A percentile compares a stretch with the other conserved stretches of the same genome.
phyloP scores from a whole-genome alignment of 106 monocot genomes.

The Dendrobium chrysotoxum region DNA sequence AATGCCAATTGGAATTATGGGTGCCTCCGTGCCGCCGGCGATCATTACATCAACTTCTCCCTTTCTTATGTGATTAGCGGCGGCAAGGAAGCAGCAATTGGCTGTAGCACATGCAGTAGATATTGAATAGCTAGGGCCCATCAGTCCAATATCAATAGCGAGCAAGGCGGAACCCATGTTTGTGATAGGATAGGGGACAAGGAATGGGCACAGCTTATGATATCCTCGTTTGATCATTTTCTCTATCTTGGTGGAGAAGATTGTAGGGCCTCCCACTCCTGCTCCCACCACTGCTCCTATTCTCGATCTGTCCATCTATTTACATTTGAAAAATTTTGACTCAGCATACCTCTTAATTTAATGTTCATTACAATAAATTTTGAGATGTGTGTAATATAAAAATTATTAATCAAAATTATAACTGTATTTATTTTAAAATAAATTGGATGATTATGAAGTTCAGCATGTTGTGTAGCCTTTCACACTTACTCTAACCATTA shows the following conservation, averaged over 20 bases:
- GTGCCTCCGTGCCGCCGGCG: slow-evolving; percentile 12
- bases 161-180: slow-evolving; percentile 12
- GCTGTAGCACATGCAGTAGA: slow-evolving; percentile 14
- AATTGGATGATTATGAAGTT: too few species aligned
- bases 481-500: too few species aligned
- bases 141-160: slow-evolving; percentile 4
- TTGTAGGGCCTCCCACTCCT: slow-evolving; percentile 10
- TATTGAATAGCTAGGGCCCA: slow-evolving; percentile 14
- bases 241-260: background rate
- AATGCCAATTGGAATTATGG: background rate
- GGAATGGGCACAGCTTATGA: background rate
- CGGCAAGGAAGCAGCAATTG: slow-evolving; percentile 18
- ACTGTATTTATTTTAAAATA: too few species aligned
- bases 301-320: slow-evolving; percentile 22
- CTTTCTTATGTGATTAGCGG: slow-evolving; percentile 16
- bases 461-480: too few species aligned
- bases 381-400: too few species aligned
- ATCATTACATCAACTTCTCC: slow-evolving; percentile 18
- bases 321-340: too few species aligned
- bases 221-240: background rate
- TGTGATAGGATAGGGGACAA: slow-evolving; percentile 12
- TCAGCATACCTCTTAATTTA: too few species aligned
- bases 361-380: too few species aligned
- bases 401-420: too few species aligned
- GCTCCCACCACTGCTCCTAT: slow-evolving; percentile 13